A percentile compares a stretch with the other conserved stretches of the same genome.
Conservation (phyloP, 768 basidiomycete species). For the Clitopilus hobsonii region DNA sequence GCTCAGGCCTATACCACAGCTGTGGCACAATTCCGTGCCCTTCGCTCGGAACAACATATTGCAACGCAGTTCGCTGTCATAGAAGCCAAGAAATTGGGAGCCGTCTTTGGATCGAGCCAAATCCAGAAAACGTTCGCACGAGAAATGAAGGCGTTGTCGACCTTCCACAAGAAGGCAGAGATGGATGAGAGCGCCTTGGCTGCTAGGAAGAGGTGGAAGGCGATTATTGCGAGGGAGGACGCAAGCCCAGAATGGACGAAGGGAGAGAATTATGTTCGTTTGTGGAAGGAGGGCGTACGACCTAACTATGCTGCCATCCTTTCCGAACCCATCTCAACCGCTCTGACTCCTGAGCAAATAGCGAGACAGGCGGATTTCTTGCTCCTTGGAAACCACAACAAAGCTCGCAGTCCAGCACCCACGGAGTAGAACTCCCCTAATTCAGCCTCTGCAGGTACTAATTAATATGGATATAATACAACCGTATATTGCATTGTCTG, state of each 20-base stretch:
- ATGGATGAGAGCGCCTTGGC: slow-evolving; percentile 56
- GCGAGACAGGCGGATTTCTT: slow-evolving; percentile 5
- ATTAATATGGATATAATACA: slow-evolving; percentile 14
- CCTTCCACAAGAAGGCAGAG: slow-evolving; percentile 52
- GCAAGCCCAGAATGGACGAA: slow-evolving; percentile 60
- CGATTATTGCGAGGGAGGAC: slow-evolving; percentile 44
- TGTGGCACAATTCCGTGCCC: slow-evolving; percentile 80
- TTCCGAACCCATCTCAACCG: slow-evolving; percentile 31
- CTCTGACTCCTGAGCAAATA: slow-evolving; percentile 6
- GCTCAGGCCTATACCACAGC: slow-evolving; percentile 78
- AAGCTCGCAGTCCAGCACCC: neutral
- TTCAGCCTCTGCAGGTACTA: neutral
- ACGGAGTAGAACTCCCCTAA: neutral
- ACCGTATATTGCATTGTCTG: slow-evolving; percentile 4
- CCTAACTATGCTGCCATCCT: slow-evolving; percentile 61
- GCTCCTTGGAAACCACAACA: neutral
- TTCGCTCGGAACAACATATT: slow-evolving; percentile 82
- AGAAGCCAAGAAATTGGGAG: slow-evolving; percentile 79
- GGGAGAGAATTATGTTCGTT: slow-evolving; percentile 64
- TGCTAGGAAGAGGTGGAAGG: slow-evolving; percentile 76
- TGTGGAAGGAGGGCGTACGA: slow-evolving; percentile 68
- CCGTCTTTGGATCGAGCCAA: slow-evolving; percentile 54
- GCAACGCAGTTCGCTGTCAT: slow-evolving; percentile 69
- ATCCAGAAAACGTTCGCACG: slow-evolving; percentile 56
- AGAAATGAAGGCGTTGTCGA: slow-evolving; percentile 57